These are phyloP conservation scores for Fusarium euwallaceae DNA, from an alignment of 2,329 filamentous ascomycete genomes.

Conservation along the genomic window DNA sequence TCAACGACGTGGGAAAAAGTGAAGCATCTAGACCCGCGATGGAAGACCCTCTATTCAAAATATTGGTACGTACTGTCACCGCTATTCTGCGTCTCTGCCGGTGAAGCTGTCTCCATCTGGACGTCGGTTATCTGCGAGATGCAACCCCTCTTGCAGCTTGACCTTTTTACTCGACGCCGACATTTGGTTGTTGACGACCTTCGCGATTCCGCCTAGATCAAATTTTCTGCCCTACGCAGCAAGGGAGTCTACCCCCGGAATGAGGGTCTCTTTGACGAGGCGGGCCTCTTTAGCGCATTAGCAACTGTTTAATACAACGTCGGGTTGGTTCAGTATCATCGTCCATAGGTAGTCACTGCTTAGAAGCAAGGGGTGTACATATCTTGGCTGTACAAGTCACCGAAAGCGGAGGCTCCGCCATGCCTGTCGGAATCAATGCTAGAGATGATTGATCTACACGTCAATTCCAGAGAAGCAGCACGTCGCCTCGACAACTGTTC, in stretches of 20 bases:
- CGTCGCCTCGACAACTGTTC: neutral
- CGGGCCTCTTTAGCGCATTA: neutral
- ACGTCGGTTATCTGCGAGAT: neutral
- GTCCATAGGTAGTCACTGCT: too few species aligned
- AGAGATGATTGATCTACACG: neutral
- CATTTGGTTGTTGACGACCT: neutral
- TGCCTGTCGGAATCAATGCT: neutral
- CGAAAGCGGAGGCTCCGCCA: neutral
- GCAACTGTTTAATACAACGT: neutral
- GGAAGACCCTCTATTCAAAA: neutral
- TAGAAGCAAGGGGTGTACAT: neutral
- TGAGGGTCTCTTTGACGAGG: neutral
- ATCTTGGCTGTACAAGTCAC: neutral
- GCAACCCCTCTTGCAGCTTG: neutral
- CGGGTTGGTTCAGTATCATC: neutral
- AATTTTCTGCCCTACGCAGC: neutral
- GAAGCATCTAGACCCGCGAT: neutral
- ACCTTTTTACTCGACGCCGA: neutral
- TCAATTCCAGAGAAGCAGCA: neutral
- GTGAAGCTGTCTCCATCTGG: neutral
- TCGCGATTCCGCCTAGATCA: neutral
- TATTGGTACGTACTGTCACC: constrained; percentile 40
- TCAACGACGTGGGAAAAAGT: neutral
- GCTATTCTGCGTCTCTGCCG: constrained; percentile 21
- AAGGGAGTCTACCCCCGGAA: neutral